A percentile compares a stretch with the other conserved stretches of the same genome.
Evolutionary conservation across 192 early-diverging fungal species (phyloP).

Genomic region (Coemansia asiatica): DNA sequence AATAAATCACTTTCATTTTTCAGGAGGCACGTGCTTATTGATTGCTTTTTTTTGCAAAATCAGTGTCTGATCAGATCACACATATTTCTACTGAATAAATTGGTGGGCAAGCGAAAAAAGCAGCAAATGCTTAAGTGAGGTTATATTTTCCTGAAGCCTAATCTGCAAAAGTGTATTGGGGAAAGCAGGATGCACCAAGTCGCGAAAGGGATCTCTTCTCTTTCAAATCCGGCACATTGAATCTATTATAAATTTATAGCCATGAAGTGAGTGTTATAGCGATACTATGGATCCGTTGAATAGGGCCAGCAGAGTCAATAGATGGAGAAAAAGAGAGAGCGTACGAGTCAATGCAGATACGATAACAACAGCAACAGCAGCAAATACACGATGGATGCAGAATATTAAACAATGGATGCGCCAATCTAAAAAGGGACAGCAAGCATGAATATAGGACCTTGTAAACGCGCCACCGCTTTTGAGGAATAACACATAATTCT

Average conservation of each 20-base stretch:
- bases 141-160: background rate
- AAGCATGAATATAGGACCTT: background rate
- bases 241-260: conserved; percentile 17
- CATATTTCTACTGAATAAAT: too few species aligned
- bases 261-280: conserved; percentile 31
- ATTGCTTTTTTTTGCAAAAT: too few species aligned
- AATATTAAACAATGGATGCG: background rate
- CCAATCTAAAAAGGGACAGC: background rate
- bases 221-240: conserved; percentile 18
- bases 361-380: conserved; percentile 1
- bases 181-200: background rate
- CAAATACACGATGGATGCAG: background rate
- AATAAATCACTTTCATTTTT: background rate
- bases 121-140: too few species aligned
- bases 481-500: background rate
- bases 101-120: too few species aligned
- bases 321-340: background rate
- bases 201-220: background rate
- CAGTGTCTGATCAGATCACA: too few species aligned
- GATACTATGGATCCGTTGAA: background rate
- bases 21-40: too few species aligned
- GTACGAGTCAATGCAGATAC: background rate
- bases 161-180: background rate
- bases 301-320: background rate
- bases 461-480: background rate